These are phyloP conservation scores for Ophiocordyceps camponoti-saundersi DNA, from an alignment of 2,329 filamentous ascomycete genomes.

Conservation along the genomic window DNA sequence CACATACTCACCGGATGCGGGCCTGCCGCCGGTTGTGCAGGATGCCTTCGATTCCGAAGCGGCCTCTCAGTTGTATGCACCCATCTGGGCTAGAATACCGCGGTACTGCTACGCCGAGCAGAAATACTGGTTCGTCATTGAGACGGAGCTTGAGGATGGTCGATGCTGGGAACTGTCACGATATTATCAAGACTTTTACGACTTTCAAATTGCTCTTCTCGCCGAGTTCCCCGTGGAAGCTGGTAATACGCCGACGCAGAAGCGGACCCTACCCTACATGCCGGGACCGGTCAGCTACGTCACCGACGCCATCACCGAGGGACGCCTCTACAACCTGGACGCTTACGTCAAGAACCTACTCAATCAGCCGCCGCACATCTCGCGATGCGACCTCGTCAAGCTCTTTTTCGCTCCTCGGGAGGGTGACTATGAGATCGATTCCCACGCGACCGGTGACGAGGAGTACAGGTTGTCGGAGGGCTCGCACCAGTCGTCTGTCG, in stretches of 20 bases:
- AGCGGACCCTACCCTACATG: conserved; percentile 87
- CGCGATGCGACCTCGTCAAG: conserved; percentile 67
- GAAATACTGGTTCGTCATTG: conserved; percentile 98
- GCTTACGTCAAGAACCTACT: conserved; percentile 90
- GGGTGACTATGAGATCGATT: conserved; percentile 86
- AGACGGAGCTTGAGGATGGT: conserved; percentile 78
- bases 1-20: neutral
- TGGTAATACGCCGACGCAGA: conserved; percentile 64
- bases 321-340: conserved; percentile 79
- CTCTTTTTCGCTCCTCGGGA: conserved; percentile 81
- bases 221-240: conserved; percentile 87
- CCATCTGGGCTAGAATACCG: conserved; percentile 70
- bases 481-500: conserved; percentile 49
- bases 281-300: conserved; percentile 94
- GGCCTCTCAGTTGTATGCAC: conserved; percentile 47
- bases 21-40: conserved; percentile 16
- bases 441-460: conserved; percentile 47
- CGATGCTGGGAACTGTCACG: conserved; percentile 83
- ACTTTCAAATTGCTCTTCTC: conserved; percentile 90
- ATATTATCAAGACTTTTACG: conserved; percentile 97
- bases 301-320: conserved; percentile 93
- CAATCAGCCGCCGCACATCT: conserved; percentile 67
- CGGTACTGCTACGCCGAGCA: conserved; percentile 92
- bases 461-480: conserved; percentile 60
- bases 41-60: conserved; percentile 20